Evolutionary conservation across 345 rosid genomes (phyloP), one percentile per base, ranked within the genome.

Genomic region (Aethionema arabicum): DNA sequence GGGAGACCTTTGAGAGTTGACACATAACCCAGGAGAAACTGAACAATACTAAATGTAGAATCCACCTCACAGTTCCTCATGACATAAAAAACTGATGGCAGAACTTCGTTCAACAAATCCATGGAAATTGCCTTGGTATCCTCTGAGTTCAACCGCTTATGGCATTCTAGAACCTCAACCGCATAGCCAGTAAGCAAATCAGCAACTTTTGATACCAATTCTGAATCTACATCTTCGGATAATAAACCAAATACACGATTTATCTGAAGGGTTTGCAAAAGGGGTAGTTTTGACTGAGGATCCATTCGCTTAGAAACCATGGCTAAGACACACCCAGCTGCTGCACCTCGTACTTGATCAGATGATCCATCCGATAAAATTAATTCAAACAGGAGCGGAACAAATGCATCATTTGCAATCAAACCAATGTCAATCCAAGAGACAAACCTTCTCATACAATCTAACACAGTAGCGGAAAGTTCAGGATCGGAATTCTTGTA

Each of bases 251-350:
- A 85, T 66, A 90, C 88, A 55, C 83, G 79, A 59, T 75, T 74
- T 54, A 93, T 81, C 47, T 75, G 84, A 51, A 93, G 87, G 46
- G 77, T 79, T 69, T 83, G 79, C 79, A 93, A 70, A 56, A 89
- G 85, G n/a, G 78, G 62, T 47, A 93, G 62, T 63, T 93, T 93
- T 2, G 83, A 61, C 53, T 73, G 88, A 1, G 80, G 82, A 33
- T 93, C 97, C 99, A 93, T 93, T 68, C 96, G 60, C 81, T 93
- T 93, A 35, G 85, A 84, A 67, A 83, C 91, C 55, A 87, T 90
- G 11, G 97, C 95, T 74, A 83, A 78, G 42, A 90, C 72, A 67
- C 96, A 93, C 41, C 95, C 83, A 32, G 80, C 88, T n/a, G 91
- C 91, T 3, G 99, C 90, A 67, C 86, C 89, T 0, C 84, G 90